phyloP scores from a whole-genome alignment of 768 basidiomycete species.

The Hemileccinum impolitum region DNA sequence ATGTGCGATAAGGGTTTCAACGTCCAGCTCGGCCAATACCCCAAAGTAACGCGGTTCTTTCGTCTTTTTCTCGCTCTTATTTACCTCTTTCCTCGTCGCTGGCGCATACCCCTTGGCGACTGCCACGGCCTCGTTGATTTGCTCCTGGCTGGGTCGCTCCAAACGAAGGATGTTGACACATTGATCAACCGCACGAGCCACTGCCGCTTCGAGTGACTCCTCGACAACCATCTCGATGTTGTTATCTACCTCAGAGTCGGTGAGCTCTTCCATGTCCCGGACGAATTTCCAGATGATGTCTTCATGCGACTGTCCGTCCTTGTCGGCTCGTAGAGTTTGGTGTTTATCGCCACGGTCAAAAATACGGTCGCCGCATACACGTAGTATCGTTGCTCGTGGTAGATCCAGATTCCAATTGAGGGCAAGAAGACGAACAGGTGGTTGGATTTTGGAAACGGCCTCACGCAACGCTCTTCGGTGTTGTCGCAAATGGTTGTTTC shows the following conservation, averaged over 20 bases:
- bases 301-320: conserved; percentile 58
- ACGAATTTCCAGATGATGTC: conserved; percentile 83
- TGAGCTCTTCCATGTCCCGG: conserved; percentile 55
- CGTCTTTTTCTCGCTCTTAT: conserved; percentile 25
- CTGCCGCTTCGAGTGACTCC: conserved; percentile 50
- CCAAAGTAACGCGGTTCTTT: conserved; percentile 67
- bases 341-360: conserved; percentile 77
- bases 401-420: conserved; percentile 70
- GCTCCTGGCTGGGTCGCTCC: conserved; percentile 48
- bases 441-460: conserved; percentile 38
- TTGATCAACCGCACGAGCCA: conserved; percentile 57
- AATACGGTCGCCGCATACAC: conserved; percentile 77
- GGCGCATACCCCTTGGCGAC: conserved; percentile 41
- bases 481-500: conserved; percentile 86
- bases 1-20: conserved; percentile 45
- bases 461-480: conserved; percentile 74
- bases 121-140: conserved; percentile 46
- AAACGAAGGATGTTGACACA: conserved; percentile 55
- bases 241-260: conserved; percentile 59
- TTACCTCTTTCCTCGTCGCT: conserved; percentile 7
- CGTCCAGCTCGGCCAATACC: conserved; percentile 69
- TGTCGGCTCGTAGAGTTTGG: conserved; percentile 70
- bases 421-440: conserved; percentile 73
- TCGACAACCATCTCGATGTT: conserved; percentile 64
- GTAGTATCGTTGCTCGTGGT: conserved; percentile 60